Evolutionary conservation across 2,329 filamentous ascomycete species (phyloP).

Genomic region (Raffaelea albimanens): DNA sequence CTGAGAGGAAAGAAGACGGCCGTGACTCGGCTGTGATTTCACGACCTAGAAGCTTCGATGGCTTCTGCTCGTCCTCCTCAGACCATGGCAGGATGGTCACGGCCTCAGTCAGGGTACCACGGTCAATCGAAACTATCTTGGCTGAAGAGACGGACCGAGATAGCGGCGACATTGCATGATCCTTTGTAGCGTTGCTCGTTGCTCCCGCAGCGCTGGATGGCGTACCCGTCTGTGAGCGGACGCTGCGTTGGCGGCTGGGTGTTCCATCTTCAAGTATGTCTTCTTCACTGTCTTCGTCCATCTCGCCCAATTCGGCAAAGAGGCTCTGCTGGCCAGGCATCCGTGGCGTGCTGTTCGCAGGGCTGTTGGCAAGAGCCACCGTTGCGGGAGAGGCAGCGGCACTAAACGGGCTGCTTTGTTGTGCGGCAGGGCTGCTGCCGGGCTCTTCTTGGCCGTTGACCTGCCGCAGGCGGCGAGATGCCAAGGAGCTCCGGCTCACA

Average conservation of each 20-base stretch:
- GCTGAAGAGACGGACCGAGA: slow-evolving; percentile 40
- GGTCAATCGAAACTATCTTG: slow-evolving; percentile 48
- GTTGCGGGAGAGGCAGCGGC: slow-evolving; percentile 7
- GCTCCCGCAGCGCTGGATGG: slow-evolving; percentile 18
- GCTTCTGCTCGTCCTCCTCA: slow-evolving; percentile 6
- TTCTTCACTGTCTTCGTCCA: slow-evolving; percentile 62
- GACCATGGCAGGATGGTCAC: slow-evolving; percentile 26
- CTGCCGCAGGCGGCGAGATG: slow-evolving; percentile 47
- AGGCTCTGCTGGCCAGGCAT: slow-evolving; percentile 61
- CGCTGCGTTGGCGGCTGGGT: slow-evolving; percentile 40
- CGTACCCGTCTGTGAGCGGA: slow-evolving; percentile 30
- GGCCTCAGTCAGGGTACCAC: slow-evolving; percentile 51
- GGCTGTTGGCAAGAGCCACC: slow-evolving; percentile 33
- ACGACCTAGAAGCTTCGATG: not conserved
- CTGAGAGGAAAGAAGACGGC: slow-evolving; percentile 9
- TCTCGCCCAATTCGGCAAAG: slow-evolving; percentile 79
- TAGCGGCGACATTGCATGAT: slow-evolving; percentile 31
- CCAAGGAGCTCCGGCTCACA: slow-evolving; percentile 52
- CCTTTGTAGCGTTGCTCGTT: slow-evolving; percentile 2
- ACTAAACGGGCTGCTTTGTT: slow-evolving; percentile 42
- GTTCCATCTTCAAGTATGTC: slow-evolving; percentile 51
- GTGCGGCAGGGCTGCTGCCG: slow-evolving; percentile 23
- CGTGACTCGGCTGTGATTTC: slow-evolving; percentile 2
- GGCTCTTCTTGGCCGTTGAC: slow-evolving; percentile 48
- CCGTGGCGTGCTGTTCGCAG: slow-evolving; percentile 36